Base-by-base conservation (phyloP, 345 rosid genomes). In the Abelmoschus esculentus region DNA sequence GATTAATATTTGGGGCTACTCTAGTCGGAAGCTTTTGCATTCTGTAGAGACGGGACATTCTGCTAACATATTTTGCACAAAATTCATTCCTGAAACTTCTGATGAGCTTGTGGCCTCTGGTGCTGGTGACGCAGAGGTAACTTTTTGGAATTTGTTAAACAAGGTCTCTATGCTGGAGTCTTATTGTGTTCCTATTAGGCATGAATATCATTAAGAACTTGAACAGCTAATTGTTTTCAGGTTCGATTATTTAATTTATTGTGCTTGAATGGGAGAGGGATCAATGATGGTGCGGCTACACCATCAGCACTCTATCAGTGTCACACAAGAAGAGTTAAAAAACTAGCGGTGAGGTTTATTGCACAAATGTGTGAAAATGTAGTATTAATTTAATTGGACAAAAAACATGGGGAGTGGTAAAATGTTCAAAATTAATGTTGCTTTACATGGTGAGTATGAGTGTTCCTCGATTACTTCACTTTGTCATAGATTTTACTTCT, bases 121-220 rank as follows among this genome's bases (percentile, higher is more conserved):
- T 71, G 98, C 99, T 75, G 99, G 93, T 67, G 99, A 95, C 88
- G 93, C 92, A 47, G 96, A 95, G 79, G 98, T 95, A 84, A 81
- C 40, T 44, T 67, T 65, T 1, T 7, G n/a, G 29, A 53, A 10
- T 32, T 71, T 34, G 67, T 19, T 13, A 14, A 71, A 53, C 74
- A 64, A 28, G 52, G 28, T 53, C 57, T 63, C 72, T 28, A 19
- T 53, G 46, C 19, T 59, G 49, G 53, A 65, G 49, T 57, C 38
- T 18, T 26, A 28, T 26, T 40, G 15, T 56, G 56, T 42, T 7
- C 15, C 18, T 54, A 61, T 60, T 71, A 53, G 71, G 59, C 26
- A 22, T 22, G 26, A 22, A 22, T 73, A 46, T 9, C 58, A 36
- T 70, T 66, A 56, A 62, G 63, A 55, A 76, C 38, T 67, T 57